Evolutionary conservation across 352 stramenopile genomes (phyloP), one percentile per base, ranked within the genome.

Genomic region (Pythium phragmiticola): DNA sequence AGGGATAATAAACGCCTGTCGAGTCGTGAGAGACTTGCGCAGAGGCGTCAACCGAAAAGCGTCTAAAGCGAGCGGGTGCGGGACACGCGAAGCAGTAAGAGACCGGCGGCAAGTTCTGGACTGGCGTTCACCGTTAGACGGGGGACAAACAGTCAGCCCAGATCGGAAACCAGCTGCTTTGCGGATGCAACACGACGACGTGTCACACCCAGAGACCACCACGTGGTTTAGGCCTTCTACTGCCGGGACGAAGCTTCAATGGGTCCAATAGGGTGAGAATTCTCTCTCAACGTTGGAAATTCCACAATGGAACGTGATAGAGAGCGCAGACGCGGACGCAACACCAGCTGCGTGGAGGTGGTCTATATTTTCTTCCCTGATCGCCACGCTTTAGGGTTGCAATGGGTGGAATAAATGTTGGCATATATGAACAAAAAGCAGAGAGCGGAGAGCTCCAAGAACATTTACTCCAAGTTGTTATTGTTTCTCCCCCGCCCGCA

Each of bases 71-170:
- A 36, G 53, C 34, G 28, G 33, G 12, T 12, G 13, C 11, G 23
- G 9, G 41, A 39, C 34, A 13, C 34, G 34, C 34, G 34, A 9
- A 13, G 34, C 14, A 42, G 45, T 63, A 63, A 63, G 45, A 56
- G 46, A 59, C 28, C 43, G 51, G 51, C 56, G 36, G 56, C 41
- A 64, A 51, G 56, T 69, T 69, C 63, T 43, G 56, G 63, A 69
- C 63, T 69, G 63, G 50, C 28, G 26, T 19, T 36, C 30, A 41
- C 16, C 11, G 23, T 23, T 55, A 42, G 49, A 39, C n/a, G 9
- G 42, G 28, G 17, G 7, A 45, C 14, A 4, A 39, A 7, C 36
- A 12, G n/a, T 39, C 17, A 21, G 50, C 33, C 34, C 11, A 58
- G 41, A 51, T 7, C 26, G 48, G 30, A 39, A 14, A 63, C 57